Conservation (phyloP, 2,329 filamentous ascomycete genomes). For the Stachybotrys elegans region DNA sequence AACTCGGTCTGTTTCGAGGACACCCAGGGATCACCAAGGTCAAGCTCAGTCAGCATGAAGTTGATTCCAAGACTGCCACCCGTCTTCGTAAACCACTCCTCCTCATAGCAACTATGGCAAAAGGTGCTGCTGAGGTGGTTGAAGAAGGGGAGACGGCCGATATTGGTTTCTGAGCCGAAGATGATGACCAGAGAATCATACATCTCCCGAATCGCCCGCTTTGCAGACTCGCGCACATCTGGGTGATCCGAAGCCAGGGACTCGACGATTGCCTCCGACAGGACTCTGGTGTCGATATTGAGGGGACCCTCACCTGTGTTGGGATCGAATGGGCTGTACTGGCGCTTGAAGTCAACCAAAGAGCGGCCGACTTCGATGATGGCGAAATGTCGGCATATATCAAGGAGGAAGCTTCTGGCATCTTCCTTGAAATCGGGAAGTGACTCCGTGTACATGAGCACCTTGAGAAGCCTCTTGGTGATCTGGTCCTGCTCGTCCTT, state of each 20-base stretch:
- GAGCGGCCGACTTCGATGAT: conserved; percentile 84
- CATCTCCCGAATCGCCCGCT: conserved; percentile 71
- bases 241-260: conserved; percentile 81
- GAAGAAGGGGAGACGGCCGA: conserved; percentile 80
- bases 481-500: conserved; percentile 77
- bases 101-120: conserved; percentile 91
- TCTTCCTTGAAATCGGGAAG: conserved; percentile 74
- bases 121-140: conserved; percentile 75
- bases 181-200: conserved; percentile 72
- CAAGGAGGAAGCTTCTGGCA: conserved; percentile 68
- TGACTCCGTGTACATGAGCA: conserved; percentile 79
- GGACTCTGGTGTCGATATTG: conserved; percentile 76
- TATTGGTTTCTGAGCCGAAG: conserved; percentile 67
- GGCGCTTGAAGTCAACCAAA: conserved; percentile 75
- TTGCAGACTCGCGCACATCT: conserved; percentile 76
- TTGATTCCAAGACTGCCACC: conserved; percentile 89
- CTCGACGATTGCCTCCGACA: conserved; percentile 87
- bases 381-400: conserved; percentile 84
- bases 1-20: conserved; percentile 80
- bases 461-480: conserved; percentile 83
- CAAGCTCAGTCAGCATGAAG: conserved; percentile 77
- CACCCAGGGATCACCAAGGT: conserved; percentile 81
- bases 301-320: conserved; percentile 81
- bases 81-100: conserved; percentile 98
- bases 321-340: conserved; percentile 74